These are phyloP conservation scores for Cladosporium sp. DNA, from an alignment of 2,329 filamentous ascomycete genomes.

Conservation along the genomic window DNA sequence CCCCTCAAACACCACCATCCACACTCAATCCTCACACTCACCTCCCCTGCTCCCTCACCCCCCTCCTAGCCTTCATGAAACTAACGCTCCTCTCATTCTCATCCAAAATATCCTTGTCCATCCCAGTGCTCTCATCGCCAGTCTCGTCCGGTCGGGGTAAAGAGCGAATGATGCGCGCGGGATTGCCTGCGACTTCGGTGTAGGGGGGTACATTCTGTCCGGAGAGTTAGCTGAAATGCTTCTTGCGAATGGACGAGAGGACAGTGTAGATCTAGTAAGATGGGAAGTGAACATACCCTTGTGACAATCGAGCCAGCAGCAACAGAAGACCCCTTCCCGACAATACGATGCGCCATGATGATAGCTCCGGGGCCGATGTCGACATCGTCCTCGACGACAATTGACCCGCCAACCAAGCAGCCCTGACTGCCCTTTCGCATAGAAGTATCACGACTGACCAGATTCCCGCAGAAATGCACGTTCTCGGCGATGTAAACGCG, in stretches of 20 bases:
- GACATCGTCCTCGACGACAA: conserved; percentile 71
- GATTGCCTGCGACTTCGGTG: conserved; percentile 45
- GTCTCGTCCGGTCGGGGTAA: conserved; percentile 15
- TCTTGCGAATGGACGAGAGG: not conserved
- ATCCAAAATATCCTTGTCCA: not conserved
- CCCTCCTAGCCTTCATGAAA: not conserved
- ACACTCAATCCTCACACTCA: no score
- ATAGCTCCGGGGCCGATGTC: conserved; percentile 60
- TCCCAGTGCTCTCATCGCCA: not conserved
- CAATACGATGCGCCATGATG: conserved; percentile 53
- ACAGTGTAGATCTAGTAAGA: not conserved
- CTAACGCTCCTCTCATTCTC: conserved; percentile 6
- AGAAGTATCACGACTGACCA: conserved; percentile 56
- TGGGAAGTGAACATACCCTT: conserved; percentile 36
- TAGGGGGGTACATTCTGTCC: conserved; percentile 42
- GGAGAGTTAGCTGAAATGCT: conserved; percentile 1
- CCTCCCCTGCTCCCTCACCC: not conserved
- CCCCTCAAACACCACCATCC: no score
- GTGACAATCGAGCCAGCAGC: conserved; percentile 53
- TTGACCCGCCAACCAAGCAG: conserved; percentile 62
- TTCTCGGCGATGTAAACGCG: conserved; percentile 68
- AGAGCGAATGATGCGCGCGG: conserved; percentile 44
- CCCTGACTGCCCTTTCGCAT: conserved; percentile 69
- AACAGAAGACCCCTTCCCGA: conserved; percentile 51
- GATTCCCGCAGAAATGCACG: conserved; percentile 78